Percentiles rank a stretch among this genome's conserved stretches.
phyloP scores from a whole-genome alignment of 352 stramenopile genomes.

The Phytopythium aichiense region DNA sequence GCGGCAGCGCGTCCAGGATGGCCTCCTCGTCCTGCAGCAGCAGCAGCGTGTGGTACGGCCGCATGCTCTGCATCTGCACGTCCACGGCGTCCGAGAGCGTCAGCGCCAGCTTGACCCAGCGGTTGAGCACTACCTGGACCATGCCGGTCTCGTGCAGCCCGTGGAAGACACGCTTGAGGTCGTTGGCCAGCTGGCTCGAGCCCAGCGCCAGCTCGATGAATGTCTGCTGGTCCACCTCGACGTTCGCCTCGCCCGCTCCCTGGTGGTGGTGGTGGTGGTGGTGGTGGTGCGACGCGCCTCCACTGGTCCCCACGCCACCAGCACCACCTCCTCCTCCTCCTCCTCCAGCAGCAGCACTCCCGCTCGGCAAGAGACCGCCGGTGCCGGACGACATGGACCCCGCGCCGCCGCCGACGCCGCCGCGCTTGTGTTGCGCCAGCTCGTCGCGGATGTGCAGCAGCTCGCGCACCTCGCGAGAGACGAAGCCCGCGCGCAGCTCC shows the following conservation, averaged over 20 bases:
- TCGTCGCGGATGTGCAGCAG: conserved; percentile 80
- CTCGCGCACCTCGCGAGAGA: conserved; percentile 72
- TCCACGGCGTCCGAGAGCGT: conserved; percentile 66
- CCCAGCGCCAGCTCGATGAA: conserved; percentile 77
- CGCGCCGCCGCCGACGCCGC: conserved; percentile 14
- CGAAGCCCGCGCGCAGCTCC: conserved; percentile 73
- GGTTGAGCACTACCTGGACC: conserved; percentile 80
- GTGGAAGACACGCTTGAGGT: conserved; percentile 84
- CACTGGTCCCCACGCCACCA: conserved; percentile 1
- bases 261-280: conserved; percentile 25
- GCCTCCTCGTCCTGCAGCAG: conserved; percentile 61
- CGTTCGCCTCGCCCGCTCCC: conserved; percentile 28
- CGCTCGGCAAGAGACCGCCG: not conserved
- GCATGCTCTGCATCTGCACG: conserved; percentile 54
- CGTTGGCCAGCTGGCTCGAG: conserved; percentile 79
- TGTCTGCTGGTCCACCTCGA: conserved; percentile 76
- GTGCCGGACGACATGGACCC: conserved; percentile 11
- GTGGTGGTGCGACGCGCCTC: not conserved
- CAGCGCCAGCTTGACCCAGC: conserved; percentile 84
- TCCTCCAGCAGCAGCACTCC: not conserved
- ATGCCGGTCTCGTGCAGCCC: conserved; percentile 67
- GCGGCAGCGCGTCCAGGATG: conserved; percentile 58
- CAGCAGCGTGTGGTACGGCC: conserved; percentile 82
- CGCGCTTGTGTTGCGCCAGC: conserved; percentile 61
- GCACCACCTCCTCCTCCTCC: not conserved